Evolutionary conservation across 192 early-diverging fungal species (phyloP).

Genomic region (Rhizophagus prolifer): DNA sequence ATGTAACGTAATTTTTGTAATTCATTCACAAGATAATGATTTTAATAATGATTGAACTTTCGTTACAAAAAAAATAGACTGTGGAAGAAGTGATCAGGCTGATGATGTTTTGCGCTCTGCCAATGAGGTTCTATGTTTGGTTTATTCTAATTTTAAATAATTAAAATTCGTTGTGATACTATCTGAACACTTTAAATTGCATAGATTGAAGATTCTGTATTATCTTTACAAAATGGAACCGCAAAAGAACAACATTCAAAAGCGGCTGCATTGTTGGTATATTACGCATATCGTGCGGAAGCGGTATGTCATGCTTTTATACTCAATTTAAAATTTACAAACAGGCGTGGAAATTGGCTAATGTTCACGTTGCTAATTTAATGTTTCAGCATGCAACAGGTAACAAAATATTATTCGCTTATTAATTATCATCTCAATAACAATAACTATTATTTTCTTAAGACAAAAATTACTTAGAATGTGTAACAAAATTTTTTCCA

Average conservation of each 20-base stretch:
- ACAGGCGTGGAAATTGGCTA: constrained; percentile 29
- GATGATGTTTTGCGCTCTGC: constrained; percentile 24
- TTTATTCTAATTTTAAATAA: no score
- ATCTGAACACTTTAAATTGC: neutral
- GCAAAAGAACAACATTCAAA: neutral
- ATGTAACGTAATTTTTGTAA: neutral
- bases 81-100: constrained; percentile 29
- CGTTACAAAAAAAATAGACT: neutral
- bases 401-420: neutral
- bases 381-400: constrained; percentile 30
- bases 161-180: neutral
- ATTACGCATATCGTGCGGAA: constrained; percentile 29
- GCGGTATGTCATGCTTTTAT: constrained; percentile 12
- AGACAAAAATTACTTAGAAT: constrained; percentile 14
- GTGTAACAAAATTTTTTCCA: neutral
- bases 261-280: constrained; percentile 12
- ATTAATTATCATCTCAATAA: neutral
- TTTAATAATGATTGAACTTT: neutral
- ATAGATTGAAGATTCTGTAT: constrained; percentile 17
- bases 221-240: constrained; percentile 13
- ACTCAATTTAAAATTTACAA: neutral
- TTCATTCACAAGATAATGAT: no score
- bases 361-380: constrained; percentile 27
- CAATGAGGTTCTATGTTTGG: neutral
- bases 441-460: neutral